These are phyloP conservation scores for Geotrichum fermentans DNA, from an alignment of 1,139 yeast genomes.

Conservation along the genomic window DNA sequence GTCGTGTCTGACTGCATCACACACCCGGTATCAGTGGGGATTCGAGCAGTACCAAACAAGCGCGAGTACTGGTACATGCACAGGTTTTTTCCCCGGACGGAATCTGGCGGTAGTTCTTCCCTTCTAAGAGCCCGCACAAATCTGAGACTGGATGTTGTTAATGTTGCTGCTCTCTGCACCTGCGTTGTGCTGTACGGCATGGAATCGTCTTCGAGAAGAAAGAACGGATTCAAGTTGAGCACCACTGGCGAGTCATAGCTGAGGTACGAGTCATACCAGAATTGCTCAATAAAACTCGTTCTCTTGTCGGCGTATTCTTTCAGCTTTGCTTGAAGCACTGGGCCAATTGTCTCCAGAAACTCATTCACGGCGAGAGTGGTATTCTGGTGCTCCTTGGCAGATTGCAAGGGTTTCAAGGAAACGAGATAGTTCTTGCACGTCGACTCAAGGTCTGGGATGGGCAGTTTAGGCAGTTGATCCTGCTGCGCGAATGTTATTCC, in stretches of 20 bases:
- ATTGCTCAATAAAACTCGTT: constrained; percentile 82
- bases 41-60: constrained; percentile 79
- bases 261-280: constrained; percentile 87
- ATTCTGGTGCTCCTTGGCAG: constrained; percentile 59
- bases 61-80: constrained; percentile 90
- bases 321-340: constrained; percentile 58
- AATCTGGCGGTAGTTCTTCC: constrained; percentile 71
- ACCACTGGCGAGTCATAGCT: constrained; percentile 84
- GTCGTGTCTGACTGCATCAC: constrained; percentile 74
- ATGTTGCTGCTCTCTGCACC: constrained; percentile 75
- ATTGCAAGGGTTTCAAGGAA: constrained; percentile 66
- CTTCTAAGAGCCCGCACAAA: constrained; percentile 74
- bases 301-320: constrained; percentile 58
- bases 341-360: constrained; percentile 56
- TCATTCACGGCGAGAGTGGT: constrained; percentile 57
- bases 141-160: constrained; percentile 69
- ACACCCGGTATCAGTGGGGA: constrained; percentile 77
- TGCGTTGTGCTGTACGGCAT: constrained; percentile 70
- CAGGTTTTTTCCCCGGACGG: constrained; percentile 56
- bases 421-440: constrained; percentile 62
- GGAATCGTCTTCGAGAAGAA: constrained; percentile 84
- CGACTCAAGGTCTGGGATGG: constrained; percentile 67
- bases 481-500: constrained; percentile 52
- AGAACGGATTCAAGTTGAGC: constrained; percentile 79
- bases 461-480: constrained; percentile 55